A percentile compares a stretch with the other conserved stretches of the same genome.
Conservation (phyloP, 2,329 filamentous ascomycete species). For the Fusarium pseudoanthophilum region DNA sequence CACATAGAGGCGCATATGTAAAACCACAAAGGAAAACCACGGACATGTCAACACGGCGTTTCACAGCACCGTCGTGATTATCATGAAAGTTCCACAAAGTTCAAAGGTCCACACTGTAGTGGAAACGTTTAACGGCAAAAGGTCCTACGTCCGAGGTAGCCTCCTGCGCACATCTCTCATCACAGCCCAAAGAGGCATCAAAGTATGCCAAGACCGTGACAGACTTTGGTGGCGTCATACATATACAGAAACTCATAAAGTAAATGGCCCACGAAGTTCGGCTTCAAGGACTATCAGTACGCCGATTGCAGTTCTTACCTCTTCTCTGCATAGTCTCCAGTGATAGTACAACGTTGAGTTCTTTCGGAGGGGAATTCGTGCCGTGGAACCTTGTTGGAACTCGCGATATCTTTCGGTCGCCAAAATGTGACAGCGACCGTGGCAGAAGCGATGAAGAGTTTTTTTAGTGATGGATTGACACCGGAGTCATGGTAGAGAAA, state of each 20-base stretch:
- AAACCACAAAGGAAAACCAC: too few species aligned
- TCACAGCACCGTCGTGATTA: neutral
- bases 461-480: neutral
- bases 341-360: neutral
- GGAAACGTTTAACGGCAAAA: neutral
- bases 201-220: neutral
- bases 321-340: neutral
- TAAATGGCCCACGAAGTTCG: neutral
- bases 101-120: neutral
- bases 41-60: neutral
- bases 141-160: neutral
- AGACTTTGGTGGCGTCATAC: conserved; percentile 5
- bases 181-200: neutral
- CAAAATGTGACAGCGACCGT: neutral
- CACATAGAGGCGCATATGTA: neutral
- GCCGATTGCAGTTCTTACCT: neutral
- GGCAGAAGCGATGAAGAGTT: neutral
- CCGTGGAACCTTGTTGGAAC: neutral
- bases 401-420: neutral
- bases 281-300: neutral
- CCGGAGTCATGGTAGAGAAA: neutral
- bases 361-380: neutral
- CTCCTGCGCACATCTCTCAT: neutral
- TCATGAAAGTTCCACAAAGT: neutral
- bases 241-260: neutral